These are phyloP conservation scores for Flaveria sonorensis DNA, from an alignment of 129 eudicot species.

Conservation along the genomic window DNA sequence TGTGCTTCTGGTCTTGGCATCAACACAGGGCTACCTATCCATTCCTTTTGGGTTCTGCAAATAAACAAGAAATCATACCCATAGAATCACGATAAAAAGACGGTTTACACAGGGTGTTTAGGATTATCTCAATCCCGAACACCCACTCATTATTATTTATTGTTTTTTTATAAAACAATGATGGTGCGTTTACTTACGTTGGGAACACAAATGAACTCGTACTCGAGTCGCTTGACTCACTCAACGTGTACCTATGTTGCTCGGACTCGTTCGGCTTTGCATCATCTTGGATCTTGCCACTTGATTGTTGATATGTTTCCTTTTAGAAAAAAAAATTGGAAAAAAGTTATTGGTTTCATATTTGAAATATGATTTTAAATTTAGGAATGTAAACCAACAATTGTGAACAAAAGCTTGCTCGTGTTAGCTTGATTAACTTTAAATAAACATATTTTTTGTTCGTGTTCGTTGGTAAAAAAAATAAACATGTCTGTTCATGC, in stretches of 20 bases:
- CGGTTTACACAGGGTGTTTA: conserved; percentile 18
- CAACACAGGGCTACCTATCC: conserved; percentile 63
- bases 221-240: conserved; percentile 58
- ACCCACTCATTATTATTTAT: background rate
- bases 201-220: conserved; percentile 73
- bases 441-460: too few species aligned
- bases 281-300: background rate
- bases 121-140: background rate
- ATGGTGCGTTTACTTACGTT: conserved; percentile 44
- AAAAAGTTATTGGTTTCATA: too few species aligned
- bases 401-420: too few species aligned
- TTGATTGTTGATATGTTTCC: conserved; percentile 21
- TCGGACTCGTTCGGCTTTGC: conserved; percentile 20
- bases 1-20: conserved; percentile 59
- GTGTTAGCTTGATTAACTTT: too few species aligned
- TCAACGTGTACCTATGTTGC: conserved; percentile 35
- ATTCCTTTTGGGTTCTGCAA: conserved; percentile 56
- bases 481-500: too few species aligned
- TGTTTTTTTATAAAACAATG: background rate
- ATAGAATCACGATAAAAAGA: conserved; percentile 38
- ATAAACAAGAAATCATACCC: background rate
- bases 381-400: too few species aligned
- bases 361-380: background rate
- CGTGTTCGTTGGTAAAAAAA: too few species aligned
- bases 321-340: background rate